A percentile compares a stretch with the other conserved stretches of the same genome.
Evolutionary conservation across 2,329 filamentous ascomycete genomes (phyloP).

Genomic region (Xylariaceae sp.): DNA sequence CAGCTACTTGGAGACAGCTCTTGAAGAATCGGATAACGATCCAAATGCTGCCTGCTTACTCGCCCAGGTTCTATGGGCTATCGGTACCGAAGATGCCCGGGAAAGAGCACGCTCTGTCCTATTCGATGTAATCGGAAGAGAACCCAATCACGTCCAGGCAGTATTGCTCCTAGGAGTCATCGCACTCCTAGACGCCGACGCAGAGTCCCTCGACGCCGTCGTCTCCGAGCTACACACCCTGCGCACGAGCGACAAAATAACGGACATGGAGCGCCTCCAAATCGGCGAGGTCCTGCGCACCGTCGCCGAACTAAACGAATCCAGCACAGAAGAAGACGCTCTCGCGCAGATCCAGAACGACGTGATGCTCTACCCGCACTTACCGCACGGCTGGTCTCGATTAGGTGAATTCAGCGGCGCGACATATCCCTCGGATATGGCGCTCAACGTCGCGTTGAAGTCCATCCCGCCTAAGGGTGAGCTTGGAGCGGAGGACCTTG

Average conservation of each 20-base stretch:
- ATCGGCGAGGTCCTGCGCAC: slow-evolving; percentile 72
- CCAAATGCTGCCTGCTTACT: slow-evolving; percentile 83
- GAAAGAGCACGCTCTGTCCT: slow-evolving; percentile 73
- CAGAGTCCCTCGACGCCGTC: slow-evolving; percentile 75
- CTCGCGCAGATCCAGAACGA: slow-evolving; percentile 65
- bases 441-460: slow-evolving; percentile 69
- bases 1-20: slow-evolving; percentile 70
- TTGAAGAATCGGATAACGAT: slow-evolving; percentile 69
- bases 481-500: slow-evolving; percentile 64
- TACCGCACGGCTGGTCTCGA: slow-evolving; percentile 75
- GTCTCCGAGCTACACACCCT: slow-evolving; percentile 69
- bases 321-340: slow-evolving; percentile 45
- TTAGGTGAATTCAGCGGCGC: slow-evolving; percentile 57
- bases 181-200: slow-evolving; percentile 72
- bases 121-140: slow-evolving; percentile 70
- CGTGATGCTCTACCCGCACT: slow-evolving; percentile 73
- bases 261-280: slow-evolving; percentile 57
- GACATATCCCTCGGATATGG: slow-evolving; percentile 64
- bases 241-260: slow-evolving; percentile 61
- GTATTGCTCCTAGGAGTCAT: slow-evolving; percentile 79
- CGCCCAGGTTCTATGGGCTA: slow-evolving; percentile 90
- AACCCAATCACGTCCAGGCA: slow-evolving; percentile 71
- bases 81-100: slow-evolving; percentile 67
- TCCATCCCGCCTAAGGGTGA: slow-evolving; percentile 67
- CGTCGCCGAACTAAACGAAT: slow-evolving; percentile 57